These are phyloP conservation scores for Cornus suecica DNA, from an alignment of 148 eudicot species.

Conservation along the genomic window DNA sequence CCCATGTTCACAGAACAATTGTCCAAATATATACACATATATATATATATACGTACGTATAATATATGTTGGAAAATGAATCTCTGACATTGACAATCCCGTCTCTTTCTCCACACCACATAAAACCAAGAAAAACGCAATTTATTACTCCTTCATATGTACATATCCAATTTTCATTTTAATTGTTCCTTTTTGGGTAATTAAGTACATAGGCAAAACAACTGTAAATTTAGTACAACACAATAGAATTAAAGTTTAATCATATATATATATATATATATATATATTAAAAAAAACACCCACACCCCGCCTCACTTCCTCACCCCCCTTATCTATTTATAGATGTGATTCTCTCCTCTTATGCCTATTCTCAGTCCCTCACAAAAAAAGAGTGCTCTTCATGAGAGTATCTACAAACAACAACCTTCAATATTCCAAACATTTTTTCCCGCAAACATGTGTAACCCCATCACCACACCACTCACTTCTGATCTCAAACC, in stretches of 20 bases:
- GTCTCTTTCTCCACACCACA: not conserved
- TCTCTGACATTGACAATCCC: not conserved
- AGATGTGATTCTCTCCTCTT: not conserved
- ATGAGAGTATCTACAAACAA: conserved; percentile 6
- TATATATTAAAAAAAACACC: not conserved
- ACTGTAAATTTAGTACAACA: not conserved
- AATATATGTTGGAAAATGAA: conserved; percentile 6
- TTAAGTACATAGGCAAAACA: not conserved
- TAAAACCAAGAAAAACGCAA: too few relatives aligned
- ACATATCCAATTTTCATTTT: too few relatives aligned
- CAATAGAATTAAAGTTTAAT: too few relatives aligned
- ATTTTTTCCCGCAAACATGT: conserved; percentile 11
- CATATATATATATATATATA: too few relatives aligned
- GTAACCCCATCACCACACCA: conserved; percentile 18
- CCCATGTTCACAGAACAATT: not conserved
- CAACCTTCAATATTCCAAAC: too few relatives aligned
- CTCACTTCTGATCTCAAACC: too few relatives aligned
- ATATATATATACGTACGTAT: too few relatives aligned
- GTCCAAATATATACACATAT: too few relatives aligned
- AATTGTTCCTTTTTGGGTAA: too few relatives aligned
- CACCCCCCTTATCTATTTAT: conserved; percentile 15
- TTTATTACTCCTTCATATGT: too few relatives aligned
- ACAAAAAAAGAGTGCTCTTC: conserved; percentile 23
- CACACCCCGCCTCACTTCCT: not conserved
- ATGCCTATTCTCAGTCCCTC: not conserved